Conservation (phyloP, 768 basidiomycete species). For the Suillus bovinus region DNA sequence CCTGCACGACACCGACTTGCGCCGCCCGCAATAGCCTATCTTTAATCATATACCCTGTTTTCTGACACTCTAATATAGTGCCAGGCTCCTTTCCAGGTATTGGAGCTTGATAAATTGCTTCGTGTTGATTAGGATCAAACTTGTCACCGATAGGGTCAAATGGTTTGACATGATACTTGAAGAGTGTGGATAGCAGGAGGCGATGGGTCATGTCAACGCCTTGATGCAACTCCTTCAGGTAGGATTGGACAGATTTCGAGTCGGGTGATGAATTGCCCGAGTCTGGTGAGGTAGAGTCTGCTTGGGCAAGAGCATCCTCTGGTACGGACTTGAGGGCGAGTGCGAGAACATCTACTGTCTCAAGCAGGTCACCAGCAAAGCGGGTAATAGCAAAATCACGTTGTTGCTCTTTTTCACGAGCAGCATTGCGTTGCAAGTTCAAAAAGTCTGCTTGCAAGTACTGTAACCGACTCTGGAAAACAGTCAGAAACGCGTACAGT, state of each 20-base stretch:
- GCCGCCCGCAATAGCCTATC: constrained; percentile 91
- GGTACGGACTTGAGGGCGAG: constrained; percentile 84
- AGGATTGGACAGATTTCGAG: constrained; percentile 53
- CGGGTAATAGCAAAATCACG: constrained; percentile 90
- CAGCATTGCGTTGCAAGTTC: constrained; percentile 90
- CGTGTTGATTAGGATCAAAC: constrained; percentile 95
- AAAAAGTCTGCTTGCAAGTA: constrained; percentile 95
- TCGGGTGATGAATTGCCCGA: constrained; percentile 31
- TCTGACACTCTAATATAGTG: constrained; percentile 87
- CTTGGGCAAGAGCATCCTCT: constrained; percentile 39
- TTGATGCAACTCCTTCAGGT: constrained; percentile 71
- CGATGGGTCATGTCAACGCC: constrained; percentile 94
- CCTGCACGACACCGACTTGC: constrained; percentile 94
- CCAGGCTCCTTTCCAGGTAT: constrained; percentile 89
- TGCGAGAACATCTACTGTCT: constrained; percentile 87
- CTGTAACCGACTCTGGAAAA: constrained; percentile 74
- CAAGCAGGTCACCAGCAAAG: constrained; percentile 88
- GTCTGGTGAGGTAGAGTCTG: constrained; percentile 26
- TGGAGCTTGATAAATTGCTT: constrained; percentile 93
- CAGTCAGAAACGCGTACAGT: constrained; percentile 11
- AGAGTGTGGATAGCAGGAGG: constrained; percentile 84
- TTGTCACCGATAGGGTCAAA: constrained; percentile 91
- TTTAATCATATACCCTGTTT: constrained; percentile 92
- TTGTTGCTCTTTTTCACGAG: constrained; percentile 89
- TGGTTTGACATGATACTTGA: constrained; percentile 87